These are phyloP conservation scores for Stachybotrys chartarum DNA, from an alignment of 2,329 filamentous ascomycete genomes.

Conservation along the genomic window DNA sequence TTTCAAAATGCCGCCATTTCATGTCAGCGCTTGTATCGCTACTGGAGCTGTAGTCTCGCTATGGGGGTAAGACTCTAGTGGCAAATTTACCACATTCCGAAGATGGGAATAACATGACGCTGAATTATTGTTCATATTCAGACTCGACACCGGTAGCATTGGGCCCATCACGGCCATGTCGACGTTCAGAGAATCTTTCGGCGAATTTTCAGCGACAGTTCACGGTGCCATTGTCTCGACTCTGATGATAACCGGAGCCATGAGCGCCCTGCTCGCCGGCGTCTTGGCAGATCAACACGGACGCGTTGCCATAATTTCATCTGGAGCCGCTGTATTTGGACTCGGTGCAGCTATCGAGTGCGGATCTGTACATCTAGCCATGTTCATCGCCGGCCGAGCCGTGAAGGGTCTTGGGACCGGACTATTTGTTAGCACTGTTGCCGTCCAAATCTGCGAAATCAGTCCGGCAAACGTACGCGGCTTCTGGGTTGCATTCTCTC, in stretches of 20 bases:
- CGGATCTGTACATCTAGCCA: conserved; percentile 27
- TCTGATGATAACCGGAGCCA: conserved; percentile 50
- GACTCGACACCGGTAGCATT: conserved; percentile 42
- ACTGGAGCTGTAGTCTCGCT: too few species aligned
- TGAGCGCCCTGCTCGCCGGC: conserved; percentile 52
- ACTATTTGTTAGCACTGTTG: conserved; percentile 44
- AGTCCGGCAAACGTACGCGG: conserved; percentile 44
- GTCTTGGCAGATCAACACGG: conserved; percentile 47
- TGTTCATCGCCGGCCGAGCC: conserved; percentile 48
- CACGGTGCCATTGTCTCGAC: conserved; percentile 55
- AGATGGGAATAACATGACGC: too few species aligned
- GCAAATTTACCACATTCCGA: too few species aligned
- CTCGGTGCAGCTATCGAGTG: conserved; percentile 39
- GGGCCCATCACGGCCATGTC: conserved; percentile 54
- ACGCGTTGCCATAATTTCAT: conserved; percentile 41
- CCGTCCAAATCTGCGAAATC: conserved; percentile 52
- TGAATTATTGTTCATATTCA: too few species aligned
- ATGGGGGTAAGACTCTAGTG: too few species aligned
- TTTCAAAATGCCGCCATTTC: too few species aligned
- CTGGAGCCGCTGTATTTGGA: conserved; percentile 45
- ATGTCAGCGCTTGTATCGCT: too few species aligned
- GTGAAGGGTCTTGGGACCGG: conserved; percentile 52
- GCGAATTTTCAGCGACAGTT: conserved; percentile 43
- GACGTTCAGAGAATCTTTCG: conserved; percentile 41
- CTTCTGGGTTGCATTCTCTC: conserved; percentile 42